Conservation (phyloP, 805 yeast species). For the Sugiyamaella boreocaroliniensis region DNA sequence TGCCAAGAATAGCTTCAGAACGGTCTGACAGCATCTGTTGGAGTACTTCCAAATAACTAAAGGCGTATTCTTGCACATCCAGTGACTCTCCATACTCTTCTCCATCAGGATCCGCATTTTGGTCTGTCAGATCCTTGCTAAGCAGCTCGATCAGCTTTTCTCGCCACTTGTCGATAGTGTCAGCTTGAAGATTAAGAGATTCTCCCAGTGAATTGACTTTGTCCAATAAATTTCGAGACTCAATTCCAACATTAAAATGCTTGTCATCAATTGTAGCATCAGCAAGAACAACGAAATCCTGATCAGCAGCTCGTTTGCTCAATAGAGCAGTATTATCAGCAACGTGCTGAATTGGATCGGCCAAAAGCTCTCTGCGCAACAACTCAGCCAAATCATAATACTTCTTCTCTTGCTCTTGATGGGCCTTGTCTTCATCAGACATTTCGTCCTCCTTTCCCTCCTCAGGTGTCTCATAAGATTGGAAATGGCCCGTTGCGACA, state of each 20-base stretch:
- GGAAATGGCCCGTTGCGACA: conserved; percentile 67
- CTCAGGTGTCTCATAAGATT: conserved; percentile 32
- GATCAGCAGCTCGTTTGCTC: conserved; percentile 10
- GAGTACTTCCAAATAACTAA: conserved; percentile 29
- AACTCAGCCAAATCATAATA: conserved; percentile 57
- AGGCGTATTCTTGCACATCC: conserved; percentile 64
- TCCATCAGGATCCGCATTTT: conserved; percentile 50
- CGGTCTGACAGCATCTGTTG: conserved; percentile 36
- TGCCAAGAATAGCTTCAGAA: conserved; percentile 36
- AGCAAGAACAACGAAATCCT: conserved; percentile 20
- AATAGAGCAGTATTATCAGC: conserved; percentile 8
- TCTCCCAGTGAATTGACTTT: conserved; percentile 15
- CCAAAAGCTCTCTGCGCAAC: conserved; percentile 47
- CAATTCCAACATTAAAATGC: conserved; percentile 16
- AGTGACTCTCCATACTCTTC: conserved; percentile 74
- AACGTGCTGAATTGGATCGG: conserved; percentile 32
- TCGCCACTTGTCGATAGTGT: conserved; percentile 47
- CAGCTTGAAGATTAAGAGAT: conserved; percentile 46
- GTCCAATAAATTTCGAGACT: conserved; percentile 13
- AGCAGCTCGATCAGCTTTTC: conserved; percentile 38
- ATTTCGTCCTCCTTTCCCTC: conserved; percentile 17
- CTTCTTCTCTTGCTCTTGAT: conserved; percentile 43
- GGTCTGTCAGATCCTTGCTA: conserved; percentile 46
- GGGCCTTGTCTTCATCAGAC: conserved; percentile 16
- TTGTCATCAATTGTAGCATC: conserved; percentile 18